Percentiles rank a stretch among this genome's conserved stretches.
phyloP scores from a whole-genome alignment of 345 rosid genomes.

The Pugionium dolabratum region DNA sequence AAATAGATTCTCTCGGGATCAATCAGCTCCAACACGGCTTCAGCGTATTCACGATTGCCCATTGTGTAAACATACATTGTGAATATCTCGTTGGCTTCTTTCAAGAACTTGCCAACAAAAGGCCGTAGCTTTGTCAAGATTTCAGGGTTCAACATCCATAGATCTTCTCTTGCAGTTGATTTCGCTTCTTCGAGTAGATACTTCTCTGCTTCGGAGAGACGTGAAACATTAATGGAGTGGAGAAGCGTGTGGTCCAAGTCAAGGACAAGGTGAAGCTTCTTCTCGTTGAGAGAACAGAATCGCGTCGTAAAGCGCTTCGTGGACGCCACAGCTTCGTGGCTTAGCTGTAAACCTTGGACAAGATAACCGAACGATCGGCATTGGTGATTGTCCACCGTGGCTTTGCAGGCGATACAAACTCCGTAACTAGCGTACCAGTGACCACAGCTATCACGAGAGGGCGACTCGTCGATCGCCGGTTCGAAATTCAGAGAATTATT shows the following conservation, averaged over 20 bases:
- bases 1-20: conserved; percentile 2
- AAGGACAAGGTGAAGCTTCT: conserved; percentile 13
- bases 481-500: neutral
- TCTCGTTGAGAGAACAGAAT: neutral
- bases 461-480: neutral
- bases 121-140: conserved; percentile 4
- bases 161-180: neutral
- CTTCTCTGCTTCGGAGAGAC: neutral
- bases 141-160: neutral
- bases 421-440: conserved; percentile 14
- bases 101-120: neutral
- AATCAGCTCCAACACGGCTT: neutral
- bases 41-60: neutral
- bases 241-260: conserved; percentile 21
- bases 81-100: neutral
- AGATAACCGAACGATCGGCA: conserved; percentile 8
- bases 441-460: neutral
- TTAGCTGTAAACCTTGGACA: conserved; percentile 4
- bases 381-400: conserved; percentile 4
- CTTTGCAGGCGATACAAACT: conserved; percentile 1
- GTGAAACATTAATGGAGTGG: neutral
- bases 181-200: conserved; percentile 5
- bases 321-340: neutral
- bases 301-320: neutral
- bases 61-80: neutral